Evolutionary conservation across 2,329 filamentous ascomycete genomes (phyloP).

Genomic region (Coniella vitis): DNA sequence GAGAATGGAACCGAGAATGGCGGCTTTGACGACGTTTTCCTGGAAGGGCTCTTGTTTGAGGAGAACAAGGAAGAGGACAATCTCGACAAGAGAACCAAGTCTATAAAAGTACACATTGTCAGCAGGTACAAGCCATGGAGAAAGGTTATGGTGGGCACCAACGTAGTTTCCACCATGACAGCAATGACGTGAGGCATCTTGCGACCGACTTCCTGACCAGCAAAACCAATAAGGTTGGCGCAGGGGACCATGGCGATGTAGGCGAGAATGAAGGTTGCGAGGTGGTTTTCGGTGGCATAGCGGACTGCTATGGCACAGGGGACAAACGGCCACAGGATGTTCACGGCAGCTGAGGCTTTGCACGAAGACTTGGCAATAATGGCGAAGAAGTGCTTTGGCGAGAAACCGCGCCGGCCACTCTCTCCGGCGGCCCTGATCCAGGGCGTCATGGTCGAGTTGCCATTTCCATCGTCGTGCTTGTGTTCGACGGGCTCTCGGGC

Average conservation of each 20-base stretch:
- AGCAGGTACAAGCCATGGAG: background rate
- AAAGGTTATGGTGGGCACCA: background rate
- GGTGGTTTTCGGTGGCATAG: constrained; percentile 38
- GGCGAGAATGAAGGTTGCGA: constrained; percentile 61
- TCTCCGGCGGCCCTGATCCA: constrained; percentile 45
- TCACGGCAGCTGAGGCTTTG: constrained; percentile 56
- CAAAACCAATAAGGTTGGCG: constrained; percentile 70
- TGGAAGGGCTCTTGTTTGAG: constrained; percentile 37
- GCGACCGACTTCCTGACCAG: constrained; percentile 62
- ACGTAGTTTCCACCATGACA: constrained; percentile 52
- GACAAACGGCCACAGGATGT: constrained; percentile 69
- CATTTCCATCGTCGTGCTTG: constrained; percentile 15
- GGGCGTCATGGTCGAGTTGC: constrained; percentile 18
- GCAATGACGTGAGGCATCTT: constrained; percentile 71
- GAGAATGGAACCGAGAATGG: constrained; percentile 75
- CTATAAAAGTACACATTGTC: constrained; percentile 20
- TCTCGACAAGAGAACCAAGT: constrained; percentile 70
- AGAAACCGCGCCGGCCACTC: constrained; percentile 59
- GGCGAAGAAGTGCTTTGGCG: constrained; percentile 55
- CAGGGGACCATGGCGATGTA: constrained; percentile 74
- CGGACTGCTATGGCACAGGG: constrained; percentile 62
- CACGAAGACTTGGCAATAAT: constrained; percentile 60
- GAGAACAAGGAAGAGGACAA: constrained; percentile 75
- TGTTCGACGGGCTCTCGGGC: constrained; percentile 18
- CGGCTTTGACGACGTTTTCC: constrained; percentile 72